Evolutionary conservation across 768 basidiomycete genomes (phyloP), one percentile per base, ranked within the genome.

Genomic region (Tylopilus balloui): DNA sequence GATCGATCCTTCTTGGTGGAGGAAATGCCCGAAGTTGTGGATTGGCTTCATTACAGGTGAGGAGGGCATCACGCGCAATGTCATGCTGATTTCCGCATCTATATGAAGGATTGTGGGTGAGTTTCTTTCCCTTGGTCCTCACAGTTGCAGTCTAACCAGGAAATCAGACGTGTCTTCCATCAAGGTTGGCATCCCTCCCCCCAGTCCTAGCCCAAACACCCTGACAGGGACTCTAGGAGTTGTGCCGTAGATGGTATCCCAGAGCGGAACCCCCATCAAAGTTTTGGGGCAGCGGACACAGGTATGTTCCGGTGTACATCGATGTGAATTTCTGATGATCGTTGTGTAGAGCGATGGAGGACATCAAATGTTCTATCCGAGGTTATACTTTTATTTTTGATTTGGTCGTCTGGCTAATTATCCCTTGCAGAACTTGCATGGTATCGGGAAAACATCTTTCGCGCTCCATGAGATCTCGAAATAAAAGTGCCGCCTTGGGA

Each of bases 1-100:
- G 92, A 96, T 67, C 76, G 78, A 45, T 66, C 71, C 3, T 92
- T 92, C 63, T 71, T 92, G 23, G 73, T 71, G 4, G 79, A 80
- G 60, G 79, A 88, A 45, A 93, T 96, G 91, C 88, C 89, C 1
- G 78, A 82, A 46, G 66, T 95, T 14, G 68, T 85, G 17, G 79
- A 92, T 38, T 87, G 83, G 80, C 73, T 91, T 39, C 88, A 91
- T 63, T 91, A 91, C 63, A 81, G 89, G 87, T 86, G 45, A 29
- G 55, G 48, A 39, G 12, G 48, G 34, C 20, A 15, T 44, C 47
- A 42, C 21, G 15, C 3, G 3, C 21, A 32, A 19, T 43, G 45
- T 23, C 23, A 11, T 14, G 20, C n/a, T 25, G n/a, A 34, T 7
- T 8, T 24, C n/a, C 19, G 35, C 42, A 8, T 51, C 21, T 8